Percentiles rank a stretch among this genome's conserved stretches.
phyloP scores from a whole-genome alignment of 345 rosid species.

The Clarkia xantiana region DNA sequence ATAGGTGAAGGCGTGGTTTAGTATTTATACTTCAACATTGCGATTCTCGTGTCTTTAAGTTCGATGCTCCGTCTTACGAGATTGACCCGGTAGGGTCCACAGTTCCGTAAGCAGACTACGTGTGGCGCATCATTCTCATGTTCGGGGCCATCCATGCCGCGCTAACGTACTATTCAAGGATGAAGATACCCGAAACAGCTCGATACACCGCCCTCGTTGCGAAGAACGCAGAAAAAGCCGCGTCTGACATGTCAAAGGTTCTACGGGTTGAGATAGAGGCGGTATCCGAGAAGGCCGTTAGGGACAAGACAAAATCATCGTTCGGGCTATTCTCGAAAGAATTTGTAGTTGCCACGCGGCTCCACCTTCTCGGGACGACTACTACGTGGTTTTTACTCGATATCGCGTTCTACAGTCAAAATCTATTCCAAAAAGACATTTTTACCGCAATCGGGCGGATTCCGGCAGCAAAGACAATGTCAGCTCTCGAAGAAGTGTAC shows the following conservation, averaged over 20 bases:
- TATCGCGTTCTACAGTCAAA: conserved; percentile 32
- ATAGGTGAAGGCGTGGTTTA: too few species aligned
- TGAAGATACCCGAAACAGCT: conserved; percentile 12
- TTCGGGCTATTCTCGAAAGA: conserved; percentile 22
- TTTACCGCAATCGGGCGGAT: conserved; percentile 32
- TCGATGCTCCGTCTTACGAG: conserved; percentile 9
- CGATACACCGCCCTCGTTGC: conserved; percentile 15
- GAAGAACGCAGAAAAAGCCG: conserved; percentile 11
- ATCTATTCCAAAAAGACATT: conserved; percentile 31
- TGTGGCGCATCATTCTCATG: conserved; percentile 10
- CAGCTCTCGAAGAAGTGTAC: conserved; percentile 26
- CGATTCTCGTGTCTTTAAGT: conserved; percentile 4
- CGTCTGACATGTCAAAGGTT: conserved; percentile 13
- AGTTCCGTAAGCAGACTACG: conserved; percentile 8
- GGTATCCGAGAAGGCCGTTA: conserved; percentile 5
- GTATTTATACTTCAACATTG: too few species aligned
- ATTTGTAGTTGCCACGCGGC: conserved; percentile 22
- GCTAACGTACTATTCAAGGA: conserved; percentile 10
- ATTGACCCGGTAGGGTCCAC: conserved; percentile 9
- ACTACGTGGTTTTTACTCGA: conserved; percentile 29
- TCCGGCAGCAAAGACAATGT: conserved; percentile 27
- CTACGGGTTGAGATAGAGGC: conserved; percentile 10
- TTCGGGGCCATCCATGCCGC: conserved; percentile 10
- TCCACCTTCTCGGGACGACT: conserved; percentile 27
- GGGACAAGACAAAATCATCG: background rate